phyloP scores from a whole-genome alignment of 306 rosid species.

The Lathyrus tuberosus region DNA sequence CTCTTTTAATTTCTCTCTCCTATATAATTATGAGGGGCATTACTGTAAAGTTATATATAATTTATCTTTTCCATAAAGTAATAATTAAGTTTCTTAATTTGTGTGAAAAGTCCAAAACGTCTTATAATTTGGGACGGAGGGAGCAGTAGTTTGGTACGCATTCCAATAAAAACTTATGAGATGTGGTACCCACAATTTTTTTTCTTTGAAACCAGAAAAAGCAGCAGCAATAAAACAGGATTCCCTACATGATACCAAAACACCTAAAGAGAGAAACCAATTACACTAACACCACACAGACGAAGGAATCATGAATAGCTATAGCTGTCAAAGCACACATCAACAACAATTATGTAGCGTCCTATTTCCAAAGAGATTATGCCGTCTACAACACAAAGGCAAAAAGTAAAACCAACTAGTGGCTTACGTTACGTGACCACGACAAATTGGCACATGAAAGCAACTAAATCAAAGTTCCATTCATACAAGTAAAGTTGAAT shows the following conservation, averaged over 20 bases:
- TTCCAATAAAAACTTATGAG: not conserved
- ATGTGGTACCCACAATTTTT: not conserved
- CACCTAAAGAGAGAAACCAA: not conserved
- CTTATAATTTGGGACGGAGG: too few relatives aligned
- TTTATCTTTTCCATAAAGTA: too few relatives aligned
- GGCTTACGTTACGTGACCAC: conserved; percentile 20
- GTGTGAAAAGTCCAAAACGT: too few relatives aligned
- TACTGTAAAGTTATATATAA: too few relatives aligned
- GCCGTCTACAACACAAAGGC: not conserved
- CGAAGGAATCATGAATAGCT: conserved; percentile 26
- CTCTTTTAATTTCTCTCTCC: too few relatives aligned
- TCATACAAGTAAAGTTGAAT: not conserved
- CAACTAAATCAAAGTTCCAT: not conserved
- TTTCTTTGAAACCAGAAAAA: conserved; percentile 11
- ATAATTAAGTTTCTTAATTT: too few relatives aligned
- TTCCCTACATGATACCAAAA: conserved; percentile 5
- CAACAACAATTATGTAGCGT: conserved; percentile 1
- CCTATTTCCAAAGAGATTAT: conserved; percentile 32
- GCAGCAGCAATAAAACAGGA: conserved; percentile 22
- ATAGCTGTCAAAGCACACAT: conserved; percentile 13
- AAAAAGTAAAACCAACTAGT: conserved; percentile 17
- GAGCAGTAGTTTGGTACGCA: not conserved
- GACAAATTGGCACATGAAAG: conserved; percentile 19
- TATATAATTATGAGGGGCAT: too few relatives aligned
- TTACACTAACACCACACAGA: not conserved